phyloP scores from a whole-genome alignment of 768 basidiomycete species.

The Artomyces pyxidatus region DNA sequence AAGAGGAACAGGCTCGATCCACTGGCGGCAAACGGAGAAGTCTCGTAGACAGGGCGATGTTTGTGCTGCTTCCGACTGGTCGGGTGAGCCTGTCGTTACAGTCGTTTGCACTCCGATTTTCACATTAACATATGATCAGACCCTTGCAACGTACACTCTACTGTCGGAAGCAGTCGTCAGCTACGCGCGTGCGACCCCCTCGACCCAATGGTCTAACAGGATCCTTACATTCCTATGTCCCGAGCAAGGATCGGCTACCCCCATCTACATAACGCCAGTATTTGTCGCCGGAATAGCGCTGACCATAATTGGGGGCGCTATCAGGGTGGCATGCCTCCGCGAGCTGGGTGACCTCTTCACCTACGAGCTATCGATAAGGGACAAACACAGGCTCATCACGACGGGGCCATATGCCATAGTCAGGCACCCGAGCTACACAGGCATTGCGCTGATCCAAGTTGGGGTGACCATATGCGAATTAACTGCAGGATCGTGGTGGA shows the following conservation, averaged over 20 bases:
- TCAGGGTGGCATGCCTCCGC: conserved; percentile 18
- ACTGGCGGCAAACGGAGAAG: too few relatives aligned
- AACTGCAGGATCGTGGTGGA: conserved; percentile 14
- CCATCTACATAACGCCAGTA: conserved; percentile 6
- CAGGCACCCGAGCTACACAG: conserved; percentile 22
- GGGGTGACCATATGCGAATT: conserved; percentile 8
- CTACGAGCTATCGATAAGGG: conserved; percentile 19
- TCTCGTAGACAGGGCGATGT: too few relatives aligned
- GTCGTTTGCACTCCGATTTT: background rate
- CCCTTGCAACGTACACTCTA: background rate
- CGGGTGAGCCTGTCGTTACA: background rate
- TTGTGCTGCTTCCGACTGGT: background rate
- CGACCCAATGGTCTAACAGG: too few relatives aligned
- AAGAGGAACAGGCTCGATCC: too few relatives aligned
- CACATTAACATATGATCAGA: background rate
- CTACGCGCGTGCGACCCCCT: background rate
- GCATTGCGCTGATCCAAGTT: conserved; percentile 1
- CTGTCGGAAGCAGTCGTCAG: background rate
- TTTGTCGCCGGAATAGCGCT: conserved; percentile 14
- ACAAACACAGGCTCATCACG: conserved; percentile 22
- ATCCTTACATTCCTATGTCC: too few relatives aligned
- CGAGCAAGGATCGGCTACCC: too few relatives aligned
- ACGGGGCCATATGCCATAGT: conserved; percentile 23
- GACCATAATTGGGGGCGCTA: conserved; percentile 5
- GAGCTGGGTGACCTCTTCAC: conserved; percentile 22